phyloP scores from a whole-genome alignment of 495 filamentous ascomycete genomes.

The Penicillium soppii region DNA sequence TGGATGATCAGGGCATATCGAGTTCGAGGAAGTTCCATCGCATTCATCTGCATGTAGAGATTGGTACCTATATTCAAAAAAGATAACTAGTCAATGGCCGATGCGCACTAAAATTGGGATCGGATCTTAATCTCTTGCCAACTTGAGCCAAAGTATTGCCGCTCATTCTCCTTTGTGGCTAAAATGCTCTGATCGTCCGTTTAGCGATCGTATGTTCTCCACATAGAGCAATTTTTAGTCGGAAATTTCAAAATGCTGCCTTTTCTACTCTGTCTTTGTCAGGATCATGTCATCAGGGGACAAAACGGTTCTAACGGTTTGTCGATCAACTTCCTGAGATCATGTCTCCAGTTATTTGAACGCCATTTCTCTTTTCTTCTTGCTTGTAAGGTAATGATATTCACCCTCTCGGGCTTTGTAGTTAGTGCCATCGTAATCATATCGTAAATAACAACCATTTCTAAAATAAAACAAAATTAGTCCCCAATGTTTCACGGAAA shows the following conservation, averaged over 20 bases:
- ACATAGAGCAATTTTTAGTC: conserved; percentile 1
- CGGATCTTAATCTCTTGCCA: conserved; percentile 35
- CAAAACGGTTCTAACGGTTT: conserved; percentile 28
- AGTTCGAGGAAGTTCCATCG: not conserved
- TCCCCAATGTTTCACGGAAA: not conserved
- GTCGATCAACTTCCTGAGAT: conserved; percentile 21
- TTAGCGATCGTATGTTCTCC: conserved; percentile 25
- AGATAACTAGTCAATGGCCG: not conserved
- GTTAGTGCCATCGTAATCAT: not conserved
- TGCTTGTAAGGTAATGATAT: not conserved
- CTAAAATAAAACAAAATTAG: not conserved
- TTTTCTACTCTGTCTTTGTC: conserved; percentile 9
- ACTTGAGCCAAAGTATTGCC: conserved; percentile 25
- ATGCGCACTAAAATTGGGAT: conserved; percentile 31
- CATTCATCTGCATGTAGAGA: not conserved
- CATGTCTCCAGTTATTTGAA: conserved; percentile 2
- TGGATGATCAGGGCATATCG: not conserved
- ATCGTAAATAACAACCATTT: not conserved
- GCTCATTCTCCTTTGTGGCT: conserved; percentile 26
- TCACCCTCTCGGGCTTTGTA: not conserved
- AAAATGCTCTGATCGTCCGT: conserved; percentile 35
- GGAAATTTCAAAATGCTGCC: not conserved
- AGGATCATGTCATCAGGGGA: conserved; percentile 14
- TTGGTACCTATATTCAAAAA: not conserved
- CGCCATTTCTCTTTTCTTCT: not conserved